Conservation (phyloP, 805 yeast genomes). For the Crinitomyces ghanaensis region DNA sequence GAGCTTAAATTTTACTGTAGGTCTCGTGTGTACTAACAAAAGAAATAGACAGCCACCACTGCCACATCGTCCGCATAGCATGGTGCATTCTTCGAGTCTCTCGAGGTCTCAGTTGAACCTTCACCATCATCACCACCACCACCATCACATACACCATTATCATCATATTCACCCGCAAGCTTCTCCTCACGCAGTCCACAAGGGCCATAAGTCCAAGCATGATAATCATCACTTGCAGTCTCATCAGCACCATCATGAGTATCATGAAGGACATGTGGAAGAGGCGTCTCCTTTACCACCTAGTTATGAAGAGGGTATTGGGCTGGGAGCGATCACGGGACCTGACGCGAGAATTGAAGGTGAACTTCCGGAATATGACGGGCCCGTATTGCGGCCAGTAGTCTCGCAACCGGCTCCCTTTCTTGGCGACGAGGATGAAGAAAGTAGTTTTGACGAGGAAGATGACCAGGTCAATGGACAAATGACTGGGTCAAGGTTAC, state of each 20-base stretch:
- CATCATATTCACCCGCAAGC: too few species aligned
- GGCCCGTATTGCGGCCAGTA: background rate
- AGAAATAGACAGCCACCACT: too few species aligned
- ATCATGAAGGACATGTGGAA: conserved; percentile 7
- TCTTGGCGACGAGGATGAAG: background rate
- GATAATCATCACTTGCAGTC: conserved; percentile 14
- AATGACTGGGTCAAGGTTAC: background rate
- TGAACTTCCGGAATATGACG: conserved; percentile 1
- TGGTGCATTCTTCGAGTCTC: too few species aligned
- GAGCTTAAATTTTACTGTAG: too few species aligned
- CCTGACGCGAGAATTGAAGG: too few species aligned
- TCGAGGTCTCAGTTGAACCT: too few species aligned
- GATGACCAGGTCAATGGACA: background rate
- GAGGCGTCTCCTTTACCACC: conserved; percentile 7
- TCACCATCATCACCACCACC: too few species aligned
- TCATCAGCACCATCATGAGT: conserved; percentile 5
- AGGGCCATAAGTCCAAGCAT: conserved; percentile 13
- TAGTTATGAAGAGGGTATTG: conserved; percentile 4
- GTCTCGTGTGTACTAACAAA: too few species aligned
- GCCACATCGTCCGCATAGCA: too few species aligned
- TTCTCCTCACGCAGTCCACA: conserved; percentile 5
- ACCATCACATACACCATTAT: too few species aligned
- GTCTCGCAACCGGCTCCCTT: background rate
- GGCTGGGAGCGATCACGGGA: conserved; percentile 2
- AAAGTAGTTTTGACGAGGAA: background rate